Evolutionary conservation across 1,139 yeast species (phyloP), one percentile per base, ranked within the genome.

Genomic region (Kodamaea anthophila): DNA sequence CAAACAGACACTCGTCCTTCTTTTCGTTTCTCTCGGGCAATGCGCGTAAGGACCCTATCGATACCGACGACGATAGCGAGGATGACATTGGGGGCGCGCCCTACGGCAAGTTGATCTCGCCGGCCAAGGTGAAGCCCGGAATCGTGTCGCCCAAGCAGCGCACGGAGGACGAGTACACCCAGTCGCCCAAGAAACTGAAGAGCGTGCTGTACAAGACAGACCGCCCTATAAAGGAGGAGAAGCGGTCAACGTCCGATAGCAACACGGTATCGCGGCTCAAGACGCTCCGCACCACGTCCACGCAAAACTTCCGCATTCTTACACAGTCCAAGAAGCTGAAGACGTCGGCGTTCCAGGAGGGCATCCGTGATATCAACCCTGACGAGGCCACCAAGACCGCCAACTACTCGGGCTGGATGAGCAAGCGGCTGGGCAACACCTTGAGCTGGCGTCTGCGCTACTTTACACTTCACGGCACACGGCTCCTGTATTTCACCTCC

Each of bases 341-440:
- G 39, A 88, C 97, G 0, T 80, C 95, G 1, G 98, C 97, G 0
- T 91, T 91, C 56, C 78, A 79, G 47, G 98, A 91, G 58, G 98
- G 98, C 9, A 83, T 91, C 28, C 69, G 88, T 45, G 67, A 61
- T 13, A 69, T 85, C 14, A 69, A 82, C 0, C 95, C 96, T 0
- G 77, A 73, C 39, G 86, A 85, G 26, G 83, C 97, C 0, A 74
- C 82, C 28, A 76, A 76, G 43, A 60, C 79, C 9, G 87, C 97
- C 0, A 80, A 71, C 35, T 76, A 65, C 47, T 78, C 87, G 32
- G 99, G 99, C 2, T 91, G 96, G 94, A 83, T 93, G 95, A 75
- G 88, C 31, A 91, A 91, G 53, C 77, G 85, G 41, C 60, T 69
- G 1, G 94, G 96, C 20, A 85, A 81, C 36, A 74, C 82, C 30